A percentile compares a stretch with the other conserved stretches of the same genome.
phyloP scores from a whole-genome alignment of 2,329 filamentous ascomycete species.

The Phialemoniopsis sp. region DNA sequence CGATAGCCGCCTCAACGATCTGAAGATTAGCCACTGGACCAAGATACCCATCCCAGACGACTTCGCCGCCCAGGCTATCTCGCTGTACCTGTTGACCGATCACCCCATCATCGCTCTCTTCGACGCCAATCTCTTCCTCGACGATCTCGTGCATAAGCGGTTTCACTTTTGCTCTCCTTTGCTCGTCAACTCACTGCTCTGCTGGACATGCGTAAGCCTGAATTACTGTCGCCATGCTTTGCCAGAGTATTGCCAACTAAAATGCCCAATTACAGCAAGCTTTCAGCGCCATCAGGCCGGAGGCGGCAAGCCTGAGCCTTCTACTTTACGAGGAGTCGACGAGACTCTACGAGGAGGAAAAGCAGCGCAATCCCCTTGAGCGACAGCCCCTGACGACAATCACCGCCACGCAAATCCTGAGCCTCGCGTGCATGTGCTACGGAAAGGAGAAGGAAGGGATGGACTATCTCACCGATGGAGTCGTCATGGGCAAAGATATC shows the following conservation, averaged over 20 bases:
- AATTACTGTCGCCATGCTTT: too few species aligned
- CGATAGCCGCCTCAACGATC: conserved; percentile 1
- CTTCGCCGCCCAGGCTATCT: conserved; percentile 7
- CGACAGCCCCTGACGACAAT: not conserved
- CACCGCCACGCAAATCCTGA: conserved; percentile 3
- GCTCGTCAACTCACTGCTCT: conserved; percentile 6
- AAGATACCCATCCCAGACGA: conserved; percentile 6
- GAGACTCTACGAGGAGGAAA: not conserved
- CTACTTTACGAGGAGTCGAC: conserved; percentile 1
- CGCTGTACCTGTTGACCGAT: conserved; percentile 9
- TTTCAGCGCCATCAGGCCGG: conserved; percentile 1
- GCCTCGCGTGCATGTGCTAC: conserved; percentile 5
- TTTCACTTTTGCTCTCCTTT: conserved; percentile 5
- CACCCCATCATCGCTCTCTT: conserved; percentile 7
- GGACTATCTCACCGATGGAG: conserved; percentile 2
- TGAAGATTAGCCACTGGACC: conserved; percentile 8
- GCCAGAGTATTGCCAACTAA: too few species aligned
- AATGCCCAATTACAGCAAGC: conserved; percentile 1
- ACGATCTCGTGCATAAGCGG: conserved; percentile 3
- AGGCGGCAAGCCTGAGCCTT: not conserved
- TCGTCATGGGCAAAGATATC: conserved; percentile 5
- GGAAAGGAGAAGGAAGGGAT: conserved; percentile 3
- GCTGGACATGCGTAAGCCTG: conserved; percentile 7
- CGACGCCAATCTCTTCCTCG: conserved; percentile 9
- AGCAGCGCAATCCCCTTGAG: not conserved